Evolutionary conservation across 2,329 filamentous ascomycete genomes (phyloP), one percentile per base, ranked within the genome.

Genomic region (Onygenales sp.): DNA sequence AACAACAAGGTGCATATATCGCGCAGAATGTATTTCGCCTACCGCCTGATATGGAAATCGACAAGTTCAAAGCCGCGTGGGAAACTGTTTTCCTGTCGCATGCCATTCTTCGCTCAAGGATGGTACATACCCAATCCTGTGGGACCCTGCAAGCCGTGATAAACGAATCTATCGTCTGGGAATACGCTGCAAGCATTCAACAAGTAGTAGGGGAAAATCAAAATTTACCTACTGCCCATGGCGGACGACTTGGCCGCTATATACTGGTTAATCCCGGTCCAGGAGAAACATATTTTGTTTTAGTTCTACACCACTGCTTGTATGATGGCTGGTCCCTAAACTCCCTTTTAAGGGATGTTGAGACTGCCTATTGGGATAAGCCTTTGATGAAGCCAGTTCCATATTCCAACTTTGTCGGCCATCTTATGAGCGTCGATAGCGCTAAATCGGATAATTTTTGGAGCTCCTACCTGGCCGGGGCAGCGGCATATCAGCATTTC

Each of bases 231-330:
- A 51, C 42, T 14, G 39, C 27, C 8, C 51, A 59, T 45, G 59
- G 59, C 7, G 54, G 53, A 7, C 39, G 44, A 3, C 47, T 62
- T 8, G 48, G 47, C 42, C 45, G 51, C 9, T 61, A 55, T 33
- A 53, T 53, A 1, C 50, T 61, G 14, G 41, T 48, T 10, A 43
- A 48, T 31, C 41, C 45, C 7, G 21, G n/a, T 11, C 32, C 46
- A n/a, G 21, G 21, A 27, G 43, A 52, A 2, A 41, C 53, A 13
- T 61, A 67, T 43, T 65, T 75, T 17, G 62, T 71, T 11, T 69
- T 69, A 55, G 72, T 70, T 1, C 65, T 69, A 55, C 72, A 75
- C 57, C 72, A 75, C 53, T 69, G 69, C 10, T 59, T 74, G 1
- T 75, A 74, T 54, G 73, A 75, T 56, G 72, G 70, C 2, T 65